phyloP scores from a whole-genome alignment of 2,329 filamentous ascomycete genomes.

The Fusarium liriodendri region DNA sequence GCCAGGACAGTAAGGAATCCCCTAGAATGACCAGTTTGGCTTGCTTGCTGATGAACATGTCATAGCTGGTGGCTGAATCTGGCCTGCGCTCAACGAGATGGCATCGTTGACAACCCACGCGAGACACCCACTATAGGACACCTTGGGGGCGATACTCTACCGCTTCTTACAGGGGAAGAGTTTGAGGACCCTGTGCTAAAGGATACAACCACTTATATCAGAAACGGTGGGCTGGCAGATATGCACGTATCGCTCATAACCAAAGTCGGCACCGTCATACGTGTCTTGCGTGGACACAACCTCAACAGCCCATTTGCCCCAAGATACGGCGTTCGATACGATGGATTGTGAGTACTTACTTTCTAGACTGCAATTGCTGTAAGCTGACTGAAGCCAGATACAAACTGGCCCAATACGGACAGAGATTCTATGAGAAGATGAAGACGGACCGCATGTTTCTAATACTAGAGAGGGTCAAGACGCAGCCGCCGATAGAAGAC shows the following conservation, averaged over 20 bases:
- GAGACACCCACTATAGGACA: constrained; percentile 59
- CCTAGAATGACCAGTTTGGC: too few species aligned
- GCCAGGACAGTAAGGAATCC: constrained; percentile 58
- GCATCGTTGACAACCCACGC: constrained; percentile 59
- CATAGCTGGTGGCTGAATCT: constrained; percentile 70
- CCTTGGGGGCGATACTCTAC: constrained; percentile 60
- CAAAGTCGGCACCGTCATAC: constrained; percentile 61
- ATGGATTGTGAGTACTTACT: constrained; percentile 61
- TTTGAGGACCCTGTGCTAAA: constrained; percentile 47
- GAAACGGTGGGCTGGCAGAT: constrained; percentile 55
- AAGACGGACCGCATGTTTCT: constrained; percentile 58
- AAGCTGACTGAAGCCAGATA: constrained; percentile 53
- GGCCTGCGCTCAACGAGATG: constrained; percentile 66
- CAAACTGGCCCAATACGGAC: constrained; percentile 59
- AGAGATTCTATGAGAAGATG: constrained; percentile 41
- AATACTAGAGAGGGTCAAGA: constrained; percentile 56
- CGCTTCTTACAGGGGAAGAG: constrained; percentile 64
- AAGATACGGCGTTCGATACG: constrained; percentile 64
- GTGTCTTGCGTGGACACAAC: constrained; percentile 63
- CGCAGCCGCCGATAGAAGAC: constrained; percentile 56
- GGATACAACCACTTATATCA: constrained; percentile 56
- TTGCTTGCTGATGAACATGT: constrained; percentile 29
- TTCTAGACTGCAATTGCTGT: background rate
- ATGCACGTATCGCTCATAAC: constrained; percentile 62
- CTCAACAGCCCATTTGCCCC: constrained; percentile 65